A percentile compares a stretch with the other conserved stretches of the same genome.
These are phyloP conservation scores for Backusella macrospora DNA, from an alignment of 192 early-diverging fungal species.

Conservation along the genomic window DNA sequence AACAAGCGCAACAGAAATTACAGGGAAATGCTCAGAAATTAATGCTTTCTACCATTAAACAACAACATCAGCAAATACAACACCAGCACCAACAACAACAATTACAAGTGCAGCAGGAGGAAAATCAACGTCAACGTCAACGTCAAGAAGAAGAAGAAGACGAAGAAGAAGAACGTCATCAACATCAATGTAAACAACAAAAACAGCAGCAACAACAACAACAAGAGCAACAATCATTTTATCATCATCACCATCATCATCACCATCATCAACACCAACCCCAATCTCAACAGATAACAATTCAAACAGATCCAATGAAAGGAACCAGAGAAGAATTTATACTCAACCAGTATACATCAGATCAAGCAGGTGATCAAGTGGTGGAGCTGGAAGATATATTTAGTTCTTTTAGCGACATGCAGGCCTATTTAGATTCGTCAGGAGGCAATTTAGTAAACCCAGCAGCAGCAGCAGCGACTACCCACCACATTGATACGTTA, in stretches of 20 bases:
- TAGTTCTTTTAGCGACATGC: constrained; percentile 34
- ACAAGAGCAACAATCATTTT: background rate
- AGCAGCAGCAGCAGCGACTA: constrained; percentile 17
- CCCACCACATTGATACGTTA: constrained; percentile 11
- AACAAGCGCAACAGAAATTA: constrained; percentile 2
- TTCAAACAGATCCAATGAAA: constrained; percentile 8
- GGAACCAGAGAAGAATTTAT: constrained; percentile 32
- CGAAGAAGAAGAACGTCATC: background rate
- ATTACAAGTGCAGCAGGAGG: background rate
- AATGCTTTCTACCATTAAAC: constrained; percentile 12
- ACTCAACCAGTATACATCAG: constrained; percentile 50
- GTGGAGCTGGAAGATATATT: constrained; percentile 43
- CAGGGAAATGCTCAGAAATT: constrained; percentile 13
- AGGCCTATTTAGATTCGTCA: constrained; percentile 29
- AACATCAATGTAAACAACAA: background rate
- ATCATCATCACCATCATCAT: background rate
- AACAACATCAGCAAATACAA: constrained; percentile 30
- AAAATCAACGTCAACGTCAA: background rate
- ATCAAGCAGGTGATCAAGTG: constrained; percentile 43
- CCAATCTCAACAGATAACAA: background rate
- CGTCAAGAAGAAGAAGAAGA: constrained; percentile 11
- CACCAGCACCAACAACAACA: constrained; percentile 10
- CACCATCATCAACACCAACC: background rate
- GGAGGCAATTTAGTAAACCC: constrained; percentile 10
- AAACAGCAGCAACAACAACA: constrained; percentile 3